phyloP scores from a whole-genome alignment of 2,329 filamentous ascomycete species.

The Pseudogymnoascus sp. region DNA sequence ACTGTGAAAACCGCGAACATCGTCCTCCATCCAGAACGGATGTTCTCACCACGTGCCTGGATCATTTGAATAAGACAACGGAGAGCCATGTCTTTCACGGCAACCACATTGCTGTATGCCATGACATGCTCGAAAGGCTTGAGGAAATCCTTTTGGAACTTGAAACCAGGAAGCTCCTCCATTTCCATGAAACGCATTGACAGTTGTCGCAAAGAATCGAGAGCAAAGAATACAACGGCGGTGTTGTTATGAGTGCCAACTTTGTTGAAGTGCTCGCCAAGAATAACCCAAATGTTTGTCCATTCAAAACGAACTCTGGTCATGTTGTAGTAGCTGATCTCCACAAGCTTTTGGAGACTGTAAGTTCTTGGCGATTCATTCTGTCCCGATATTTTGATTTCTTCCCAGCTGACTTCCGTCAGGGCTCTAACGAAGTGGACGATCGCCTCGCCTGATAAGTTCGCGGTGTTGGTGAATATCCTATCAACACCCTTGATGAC shows the following conservation, averaged over 20 bases:
- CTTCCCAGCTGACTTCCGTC: constrained; percentile 96
- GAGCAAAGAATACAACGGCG: constrained; percentile 90
- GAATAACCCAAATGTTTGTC: constrained; percentile 93
- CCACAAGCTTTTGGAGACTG: constrained; percentile 94
- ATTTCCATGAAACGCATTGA: constrained; percentile 99
- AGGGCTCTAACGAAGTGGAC: constrained; percentile 88
- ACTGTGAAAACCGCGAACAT: constrained; percentile 99
- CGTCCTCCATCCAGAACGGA: constrained; percentile 94
- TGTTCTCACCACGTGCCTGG: constrained; percentile 90
- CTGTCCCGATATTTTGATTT: constrained; percentile 93
- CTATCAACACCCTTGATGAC: constrained; percentile 88
- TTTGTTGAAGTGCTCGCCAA: constrained; percentile 97
- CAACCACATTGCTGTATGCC: constrained; percentile 79
- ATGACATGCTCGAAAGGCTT: constrained; percentile 98
- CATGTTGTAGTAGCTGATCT: constrained; percentile 99
- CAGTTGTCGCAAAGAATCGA: constrained; percentile 89
- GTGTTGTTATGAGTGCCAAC: constrained; percentile 96
- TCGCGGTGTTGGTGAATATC: constrained; percentile 94
- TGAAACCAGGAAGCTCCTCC: constrained; percentile 94
- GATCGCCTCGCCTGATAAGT: constrained; percentile 87
- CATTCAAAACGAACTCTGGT: constrained; percentile 95
- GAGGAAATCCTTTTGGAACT: constrained; percentile 98
- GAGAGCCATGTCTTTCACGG: constrained; percentile 95
- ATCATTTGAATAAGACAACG: constrained; percentile 99
- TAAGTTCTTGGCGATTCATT: constrained; percentile 95